Evolutionary conservation across 305 asterid genomes (phyloP).

Genomic region (Solanum hybrid): DNA sequence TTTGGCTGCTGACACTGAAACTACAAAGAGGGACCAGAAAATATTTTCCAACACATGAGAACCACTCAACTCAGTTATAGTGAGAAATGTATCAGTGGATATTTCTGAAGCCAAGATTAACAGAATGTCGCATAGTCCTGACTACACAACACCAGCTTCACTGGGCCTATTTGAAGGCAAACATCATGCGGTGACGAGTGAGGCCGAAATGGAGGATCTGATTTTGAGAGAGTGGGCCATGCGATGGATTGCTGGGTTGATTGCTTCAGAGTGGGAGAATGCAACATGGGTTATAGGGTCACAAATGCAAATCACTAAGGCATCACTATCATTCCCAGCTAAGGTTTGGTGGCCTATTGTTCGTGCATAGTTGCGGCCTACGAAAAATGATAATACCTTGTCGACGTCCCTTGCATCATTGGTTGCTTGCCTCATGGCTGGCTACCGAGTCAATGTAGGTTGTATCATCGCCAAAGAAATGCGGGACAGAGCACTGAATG

Average conservation of each 20-base stretch:
- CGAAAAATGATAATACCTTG: neutral
- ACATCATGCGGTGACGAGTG: neutral
- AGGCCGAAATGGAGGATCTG: neutral
- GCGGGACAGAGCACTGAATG: neutral
- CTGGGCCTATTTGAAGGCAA: neutral
- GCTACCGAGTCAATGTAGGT: neutral
- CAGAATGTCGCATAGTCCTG: neutral
- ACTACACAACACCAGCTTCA: neutral
- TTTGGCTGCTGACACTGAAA: neutral
- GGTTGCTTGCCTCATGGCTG: neutral
- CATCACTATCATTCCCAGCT: neutral
- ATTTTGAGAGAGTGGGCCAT: neutral
- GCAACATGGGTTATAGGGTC: neutral
- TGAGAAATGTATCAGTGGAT: neutral
- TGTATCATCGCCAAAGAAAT: neutral
- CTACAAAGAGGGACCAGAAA: too few species aligned
- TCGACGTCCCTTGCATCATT: neutral
- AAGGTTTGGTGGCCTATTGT: neutral
- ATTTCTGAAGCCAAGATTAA: neutral
- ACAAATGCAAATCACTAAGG: neutral
- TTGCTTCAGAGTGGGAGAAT: neutral
- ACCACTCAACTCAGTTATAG: neutral
- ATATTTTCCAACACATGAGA: too few species aligned
- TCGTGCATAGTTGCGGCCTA: neutral
- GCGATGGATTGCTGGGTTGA: neutral